phyloP scores from a whole-genome alignment of 1,284 basidiomycete species.

The Golubevia sp. region DNA sequence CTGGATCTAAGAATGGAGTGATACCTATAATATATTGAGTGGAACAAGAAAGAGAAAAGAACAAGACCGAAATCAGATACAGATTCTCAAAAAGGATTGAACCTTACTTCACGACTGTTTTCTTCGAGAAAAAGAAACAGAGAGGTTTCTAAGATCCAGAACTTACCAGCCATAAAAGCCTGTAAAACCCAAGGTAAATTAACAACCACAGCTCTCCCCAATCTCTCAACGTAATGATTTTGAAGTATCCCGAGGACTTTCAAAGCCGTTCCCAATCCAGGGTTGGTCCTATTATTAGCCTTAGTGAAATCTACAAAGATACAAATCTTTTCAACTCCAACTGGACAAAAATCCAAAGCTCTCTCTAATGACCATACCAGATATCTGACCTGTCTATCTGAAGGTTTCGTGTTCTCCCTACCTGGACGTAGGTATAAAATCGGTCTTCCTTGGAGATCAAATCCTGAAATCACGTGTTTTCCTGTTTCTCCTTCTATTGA shows the following conservation, averaged over 20 bases:
- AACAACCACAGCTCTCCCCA: conserved; percentile 81
- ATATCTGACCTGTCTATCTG: conserved; percentile 44
- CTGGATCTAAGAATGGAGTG: conserved; percentile 83
- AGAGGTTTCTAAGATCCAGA: background rate
- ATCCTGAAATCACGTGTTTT: conserved; percentile 52
- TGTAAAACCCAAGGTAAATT: conserved; percentile 70
- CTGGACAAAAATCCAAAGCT: conserved; percentile 20
- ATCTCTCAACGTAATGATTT: conserved; percentile 86
- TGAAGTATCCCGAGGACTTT: conserved; percentile 80
- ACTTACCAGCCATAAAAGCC: background rate
- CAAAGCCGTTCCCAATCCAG: conserved; percentile 18
- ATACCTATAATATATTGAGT: conserved; percentile 84
- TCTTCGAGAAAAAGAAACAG: conserved; percentile 8
- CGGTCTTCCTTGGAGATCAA: conserved; percentile 45
- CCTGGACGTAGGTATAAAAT: conserved; percentile 53
- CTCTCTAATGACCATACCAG: conserved; percentile 54
- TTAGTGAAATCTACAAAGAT: conserved; percentile 24
- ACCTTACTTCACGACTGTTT: too few species aligned
- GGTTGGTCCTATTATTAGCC: conserved; percentile 7
- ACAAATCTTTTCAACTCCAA: conserved; percentile 13
- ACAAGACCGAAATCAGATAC: conserved; percentile 51
- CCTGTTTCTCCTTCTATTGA: conserved; percentile 45
- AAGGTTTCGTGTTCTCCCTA: conserved; percentile 45
- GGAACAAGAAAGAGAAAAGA: conserved; percentile 28
- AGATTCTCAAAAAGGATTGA: conserved; percentile 22